Evolutionary conservation across 306 rosid genomes (phyloP), one percentile per base, ranked within the genome.

Genomic region (Lithocarpus polystachyus): DNA sequence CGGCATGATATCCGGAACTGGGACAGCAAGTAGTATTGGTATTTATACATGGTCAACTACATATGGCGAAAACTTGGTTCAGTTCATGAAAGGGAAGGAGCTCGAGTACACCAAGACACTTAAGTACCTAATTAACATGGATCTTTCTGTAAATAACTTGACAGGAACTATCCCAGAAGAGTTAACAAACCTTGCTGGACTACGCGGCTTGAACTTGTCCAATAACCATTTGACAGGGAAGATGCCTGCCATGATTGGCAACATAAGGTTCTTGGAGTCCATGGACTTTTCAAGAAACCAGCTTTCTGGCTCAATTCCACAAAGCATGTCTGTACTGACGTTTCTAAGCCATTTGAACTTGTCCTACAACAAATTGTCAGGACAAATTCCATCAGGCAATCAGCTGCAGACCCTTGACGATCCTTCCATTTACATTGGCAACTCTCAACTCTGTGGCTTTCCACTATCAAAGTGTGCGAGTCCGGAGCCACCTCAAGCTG

Each of bases 281-380:
- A 33, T 82, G 24, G 87, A 84, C 45, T 77, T 87, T 11, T 87
- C 90, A 11, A 40, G 64, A 57, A 82, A 86, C 82, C 48, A 70
- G 19, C 82, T 86, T 60, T 61, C 12, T 0, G 84, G 86, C 2
- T 51, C 79, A 74, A 86, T 86, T 26, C 89, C 89, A 3, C 6
- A 3, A 19, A 56, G 79, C 60, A 69, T 85, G n/a, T 23, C 83
- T 23, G 68, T 40, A 5, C 59, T 85, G 11, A 69, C 26, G 61
- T 76, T 67, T 24, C 55, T 86, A 0, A 61, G 22, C 75, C 26
- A n/a, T 37, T 45, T 86, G 4, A 79, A 83, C 76, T 75, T 86
- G 79, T 86, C 85, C 19, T 35, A 62, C 56, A 83, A 86, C 53
- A 4, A 74, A 23, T 75, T 86, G 52, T 75, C 23, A 1, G 85